phyloP scores from a whole-genome alignment of 371 early-diverging fungal species.

The Lichtheimia hyalospora region DNA sequence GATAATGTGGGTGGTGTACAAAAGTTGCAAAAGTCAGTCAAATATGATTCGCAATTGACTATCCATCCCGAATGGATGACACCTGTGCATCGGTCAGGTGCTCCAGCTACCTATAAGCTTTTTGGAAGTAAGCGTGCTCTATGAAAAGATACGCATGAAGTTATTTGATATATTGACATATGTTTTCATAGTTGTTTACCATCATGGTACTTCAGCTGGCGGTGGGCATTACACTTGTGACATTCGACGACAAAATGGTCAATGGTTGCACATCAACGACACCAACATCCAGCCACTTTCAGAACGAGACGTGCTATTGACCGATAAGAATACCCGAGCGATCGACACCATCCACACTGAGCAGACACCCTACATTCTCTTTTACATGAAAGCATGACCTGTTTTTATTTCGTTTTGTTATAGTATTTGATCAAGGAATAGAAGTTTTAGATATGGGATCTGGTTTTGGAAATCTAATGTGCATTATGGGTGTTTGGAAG shows the following conservation, averaged over 20 bases:
- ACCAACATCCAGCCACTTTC: conserved; percentile 67
- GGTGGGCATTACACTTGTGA: conserved; percentile 99
- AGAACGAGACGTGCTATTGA: conserved; percentile 67
- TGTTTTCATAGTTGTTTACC: conserved; percentile 78
- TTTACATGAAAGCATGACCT: conserved; percentile 30
- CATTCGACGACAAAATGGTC: conserved; percentile 67
- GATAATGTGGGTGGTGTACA: conserved; percentile 76
- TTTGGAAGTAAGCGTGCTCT: conserved; percentile 45
- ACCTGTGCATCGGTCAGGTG: conserved; percentile 39
- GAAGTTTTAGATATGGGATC: not conserved
- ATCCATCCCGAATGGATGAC: conserved; percentile 73
- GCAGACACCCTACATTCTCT: conserved; percentile 50
- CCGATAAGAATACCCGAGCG: conserved; percentile 43
- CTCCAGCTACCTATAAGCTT: conserved; percentile 52
- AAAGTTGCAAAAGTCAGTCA: conserved; percentile 85
- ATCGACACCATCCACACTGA: conserved; percentile 42
- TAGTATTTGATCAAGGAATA: not conserved
- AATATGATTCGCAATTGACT: conserved; percentile 66
- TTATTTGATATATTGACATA: conserved; percentile 8
- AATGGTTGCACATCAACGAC: conserved; percentile 95
- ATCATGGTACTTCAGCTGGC: conserved; percentile 87
- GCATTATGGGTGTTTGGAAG: no score
- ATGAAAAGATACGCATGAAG: conserved; percentile 14
- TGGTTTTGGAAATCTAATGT: not conserved
- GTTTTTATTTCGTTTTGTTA: conserved; percentile 1